Conservation (phyloP, 805 yeast genomes). For the Yamadazyma kitorensis region DNA sequence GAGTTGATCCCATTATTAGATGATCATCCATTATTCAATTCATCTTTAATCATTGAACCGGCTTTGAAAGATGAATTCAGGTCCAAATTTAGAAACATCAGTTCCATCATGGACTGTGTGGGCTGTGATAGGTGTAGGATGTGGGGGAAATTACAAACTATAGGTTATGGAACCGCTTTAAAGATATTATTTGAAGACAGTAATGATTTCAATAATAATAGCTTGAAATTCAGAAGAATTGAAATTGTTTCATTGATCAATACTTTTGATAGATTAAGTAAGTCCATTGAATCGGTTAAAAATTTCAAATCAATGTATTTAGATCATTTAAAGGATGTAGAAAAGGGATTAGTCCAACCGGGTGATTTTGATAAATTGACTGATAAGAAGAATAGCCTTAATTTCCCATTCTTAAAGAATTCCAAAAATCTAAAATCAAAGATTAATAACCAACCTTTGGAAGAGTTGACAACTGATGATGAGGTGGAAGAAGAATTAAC, state of each 20-base stretch:
- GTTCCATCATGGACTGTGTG: slow-evolving; percentile 95
- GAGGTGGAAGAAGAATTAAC: neutral
- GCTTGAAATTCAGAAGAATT: slow-evolving; percentile 62
- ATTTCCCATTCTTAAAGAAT: slow-evolving; percentile 32
- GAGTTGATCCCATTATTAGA: slow-evolving; percentile 23
- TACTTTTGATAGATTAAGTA: slow-evolving; percentile 88
- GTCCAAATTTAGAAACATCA: slow-evolving; percentile 80
- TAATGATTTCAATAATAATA: slow-evolving; percentile 48
- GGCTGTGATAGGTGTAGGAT: slow-evolving; percentile 96
- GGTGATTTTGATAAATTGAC: slow-evolving; percentile 38
- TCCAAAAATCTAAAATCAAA: slow-evolving; percentile 9
- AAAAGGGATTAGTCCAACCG: slow-evolving; percentile 34
- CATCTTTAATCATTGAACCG: slow-evolving; percentile 44
- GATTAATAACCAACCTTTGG: slow-evolving; percentile 4
- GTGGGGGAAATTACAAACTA: slow-evolving; percentile 98
- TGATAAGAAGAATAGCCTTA: slow-evolving; percentile 26
- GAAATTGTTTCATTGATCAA: slow-evolving; percentile 89
- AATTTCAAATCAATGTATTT: slow-evolving; percentile 61
- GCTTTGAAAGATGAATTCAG: slow-evolving; percentile 82
- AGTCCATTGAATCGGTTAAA: slow-evolving; percentile 72
- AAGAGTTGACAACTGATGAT: neutral
- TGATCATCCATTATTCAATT: slow-evolving; percentile 43
- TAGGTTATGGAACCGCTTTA: slow-evolving; percentile 96
- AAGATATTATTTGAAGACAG: slow-evolving; percentile 81
- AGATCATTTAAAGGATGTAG: slow-evolving; percentile 39